Percentiles rank a stretch among this genome's conserved stretches.
phyloP scores from a whole-genome alignment of 352 stramenopile genomes.

The Thraustotheca clavata region DNA sequence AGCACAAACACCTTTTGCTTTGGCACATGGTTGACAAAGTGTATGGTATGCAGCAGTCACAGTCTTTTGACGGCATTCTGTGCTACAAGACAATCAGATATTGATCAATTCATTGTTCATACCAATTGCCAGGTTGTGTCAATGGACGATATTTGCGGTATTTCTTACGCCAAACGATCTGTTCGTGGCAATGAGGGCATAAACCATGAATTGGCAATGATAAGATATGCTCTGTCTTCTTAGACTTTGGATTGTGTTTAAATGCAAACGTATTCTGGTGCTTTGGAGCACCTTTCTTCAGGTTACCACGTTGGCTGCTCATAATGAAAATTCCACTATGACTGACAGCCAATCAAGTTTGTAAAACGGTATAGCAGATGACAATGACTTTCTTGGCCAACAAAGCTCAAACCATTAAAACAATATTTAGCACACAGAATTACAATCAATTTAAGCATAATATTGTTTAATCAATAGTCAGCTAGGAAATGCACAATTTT shows the following conservation, averaged over 20 bases:
- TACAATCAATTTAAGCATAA: too few relatives aligned
- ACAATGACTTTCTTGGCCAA: too few relatives aligned
- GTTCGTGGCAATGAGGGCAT: slow-evolving; percentile 90
- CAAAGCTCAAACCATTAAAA: too few relatives aligned
- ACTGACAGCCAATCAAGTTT: slow-evolving; percentile 21
- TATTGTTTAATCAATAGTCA: too few relatives aligned
- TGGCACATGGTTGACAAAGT: slow-evolving; percentile 87
- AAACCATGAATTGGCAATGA: slow-evolving; percentile 86
- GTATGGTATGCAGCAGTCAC: slow-evolving; percentile 93
- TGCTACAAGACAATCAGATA: slow-evolving; percentile 43
- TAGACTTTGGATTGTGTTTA: slow-evolving; percentile 97
- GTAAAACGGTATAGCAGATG: not conserved
- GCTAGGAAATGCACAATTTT: too few relatives aligned
- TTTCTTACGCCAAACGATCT: slow-evolving; percentile 98
- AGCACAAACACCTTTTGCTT: slow-evolving; percentile 78
- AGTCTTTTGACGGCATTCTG: slow-evolving; percentile 87
- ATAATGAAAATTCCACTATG: slow-evolving; percentile 28
- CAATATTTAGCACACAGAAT: too few relatives aligned
- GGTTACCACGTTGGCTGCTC: slow-evolving; percentile 78
- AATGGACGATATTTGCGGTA: slow-evolving; percentile 98
- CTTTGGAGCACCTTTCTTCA: slow-evolving; percentile 84
- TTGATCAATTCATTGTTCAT: slow-evolving; percentile 12
- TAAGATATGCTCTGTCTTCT: slow-evolving; percentile 94
- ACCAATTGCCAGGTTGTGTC: slow-evolving; percentile 90
- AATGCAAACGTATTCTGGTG: slow-evolving; percentile 98